Evolutionary conservation across 2,329 filamentous ascomycete species (phyloP), one percentile per base, ranked within the genome.

Genomic region (Penicillium sp.): DNA sequence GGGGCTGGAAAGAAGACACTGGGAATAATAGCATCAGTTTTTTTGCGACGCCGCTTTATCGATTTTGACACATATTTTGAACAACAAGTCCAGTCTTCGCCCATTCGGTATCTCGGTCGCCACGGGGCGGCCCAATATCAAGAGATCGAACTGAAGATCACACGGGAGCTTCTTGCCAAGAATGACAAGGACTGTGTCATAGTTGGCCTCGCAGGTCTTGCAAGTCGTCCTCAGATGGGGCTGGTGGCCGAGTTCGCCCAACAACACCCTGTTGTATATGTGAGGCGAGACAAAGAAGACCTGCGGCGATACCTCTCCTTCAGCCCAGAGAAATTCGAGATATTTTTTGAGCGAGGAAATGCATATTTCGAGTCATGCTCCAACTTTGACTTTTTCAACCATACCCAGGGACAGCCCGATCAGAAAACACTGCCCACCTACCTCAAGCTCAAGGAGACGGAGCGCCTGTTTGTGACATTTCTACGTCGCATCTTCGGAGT

Each of bases 1-100:
- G 88, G 87, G 6, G 82, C 86, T 17, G 88, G 88, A 18, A 90
- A 90, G 68, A 87, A 85, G 3, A 89, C 85, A 0, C 75, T 91
- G 7, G 87, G 85, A 10, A 80, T 91, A 41, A 88, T 91, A 52
- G 87, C 86, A 7, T 87, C 86, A 0, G 84, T 84, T 5, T 85
- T 86, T 41, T 83, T 89, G 68, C 81, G 82, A 47, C 78, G 86
- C 23, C 82, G 82, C 42, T 77, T 90, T 0, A 71, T 90, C 46
- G 87, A 90, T 49, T 78, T 84, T 33, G 86, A 90, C 53, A 77
- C 78, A 33, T 76, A 78, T 26, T 90, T 91, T 56, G 24, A 50
- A 8, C 41, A 52, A 26, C 30, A 57, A 77, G 83, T 47, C 78
- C 86, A 52, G 3, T 68, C 81, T 7, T 83, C 83, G 2, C 82